Base-by-base conservation (phyloP, 495 filamentous ascomycete species). In the Neohortaea acidophila region DNA sequence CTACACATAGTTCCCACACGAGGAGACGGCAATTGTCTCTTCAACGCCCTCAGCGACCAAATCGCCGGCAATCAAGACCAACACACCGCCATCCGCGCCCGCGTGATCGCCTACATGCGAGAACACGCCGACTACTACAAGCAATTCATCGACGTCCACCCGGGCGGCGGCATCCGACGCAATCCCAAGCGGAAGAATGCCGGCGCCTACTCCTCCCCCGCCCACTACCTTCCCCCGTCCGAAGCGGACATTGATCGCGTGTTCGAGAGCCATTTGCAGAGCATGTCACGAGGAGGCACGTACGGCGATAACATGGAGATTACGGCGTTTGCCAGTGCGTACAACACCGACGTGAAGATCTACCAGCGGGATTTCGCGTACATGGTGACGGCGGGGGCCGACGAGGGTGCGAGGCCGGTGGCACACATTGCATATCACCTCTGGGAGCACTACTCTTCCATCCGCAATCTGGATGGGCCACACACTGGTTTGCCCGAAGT, bases 11-110 rank as follows among this genome's bases (percentile, higher is more conserved):
- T n/a, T n/a, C n/a, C n/a, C n/a, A n/a, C n/a, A n/a, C n/a, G n/a
- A n/a, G n/a, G n/a, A n/a, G n/a, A 46, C 79, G 77, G 77, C 25
- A 79, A 84, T 57, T 84, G 79, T 54, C 68, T 84, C 21, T 84
- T 83, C 55, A 76, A 81, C 55, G 77, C 80, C 29, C 64, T 83
- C 22, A 79, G 75, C 38, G 80, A 84, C 51, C 80, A 84, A 63
- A 51, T 83, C 33, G 77, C 73, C 48, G 79, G 75, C 25, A 57
- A 71, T 45, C 75, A 78, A 49, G 56, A 59, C 45, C 57, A 69
- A 36, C 72, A 73, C 45, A 48, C 56, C 12, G 61, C 67, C 36
- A 75, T 84, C 44, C 79, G 80, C 21, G 55, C 61, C 13, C 57
- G 51, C 21, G 67, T 79, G 1, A 72, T 82, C 25, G 47, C 67